These are phyloP conservation scores for Nitzschia sp. DNA, from an alignment of 108 stramenopile genomes.

Conservation along the genomic window DNA sequence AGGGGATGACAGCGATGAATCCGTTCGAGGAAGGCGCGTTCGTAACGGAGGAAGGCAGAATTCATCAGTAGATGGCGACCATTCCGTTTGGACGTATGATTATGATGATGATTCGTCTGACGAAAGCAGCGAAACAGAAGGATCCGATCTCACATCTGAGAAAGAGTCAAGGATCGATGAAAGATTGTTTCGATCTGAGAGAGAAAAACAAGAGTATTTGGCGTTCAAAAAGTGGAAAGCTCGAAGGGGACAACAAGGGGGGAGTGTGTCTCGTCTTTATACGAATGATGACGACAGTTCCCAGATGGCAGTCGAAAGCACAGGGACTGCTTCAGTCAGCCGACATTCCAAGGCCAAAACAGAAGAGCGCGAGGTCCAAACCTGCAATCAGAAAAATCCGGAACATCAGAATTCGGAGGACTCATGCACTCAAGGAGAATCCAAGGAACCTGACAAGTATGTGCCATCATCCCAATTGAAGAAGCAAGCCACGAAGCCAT, in stretches of 20 bases:
- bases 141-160: neutral
- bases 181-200: neutral
- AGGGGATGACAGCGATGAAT: neutral
- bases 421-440: neutral
- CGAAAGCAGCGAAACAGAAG: neutral
- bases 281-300: neutral
- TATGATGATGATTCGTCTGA: neutral
- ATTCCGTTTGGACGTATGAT: neutral
- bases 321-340: neutral
- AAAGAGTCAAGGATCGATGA: neutral
- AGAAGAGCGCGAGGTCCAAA: no score
- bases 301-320: slow-evolving; percentile 1
- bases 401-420: no score
- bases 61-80: neutral
- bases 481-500: neutral
- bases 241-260: neutral
- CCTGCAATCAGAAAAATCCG: no score
- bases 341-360: no score
- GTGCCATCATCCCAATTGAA: neutral
- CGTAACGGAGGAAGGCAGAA: neutral
- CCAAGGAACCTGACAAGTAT: neutral
- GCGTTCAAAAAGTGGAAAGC: neutral
- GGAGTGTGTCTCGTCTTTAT: neutral
- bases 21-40: neutral
- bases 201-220: neutral